A percentile compares a stretch with the other conserved stretches of the same genome.
These are phyloP conservation scores for Arthroderma uncinatum DNA, from an alignment of 2,329 filamentous ascomycete species.

Conservation along the genomic window DNA sequence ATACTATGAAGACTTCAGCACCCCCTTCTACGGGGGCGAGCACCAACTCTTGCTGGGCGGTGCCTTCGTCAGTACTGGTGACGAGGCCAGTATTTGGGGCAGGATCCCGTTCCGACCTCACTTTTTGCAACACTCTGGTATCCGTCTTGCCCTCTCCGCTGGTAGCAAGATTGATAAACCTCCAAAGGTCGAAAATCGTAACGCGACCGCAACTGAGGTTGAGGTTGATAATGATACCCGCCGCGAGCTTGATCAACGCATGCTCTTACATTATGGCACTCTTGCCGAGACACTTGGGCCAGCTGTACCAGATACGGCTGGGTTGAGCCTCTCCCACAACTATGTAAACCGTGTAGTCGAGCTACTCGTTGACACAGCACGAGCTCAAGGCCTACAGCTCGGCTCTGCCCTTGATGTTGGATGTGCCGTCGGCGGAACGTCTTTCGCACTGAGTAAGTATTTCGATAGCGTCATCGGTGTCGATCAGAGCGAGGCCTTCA, in stretches of 20 bases:
- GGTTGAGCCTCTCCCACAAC: background rate
- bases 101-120: background rate
- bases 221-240: background rate
- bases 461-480: background rate
- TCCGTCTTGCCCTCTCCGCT: background rate
- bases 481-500: background rate
- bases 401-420: background rate
- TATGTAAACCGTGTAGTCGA: background rate
- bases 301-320: background rate
- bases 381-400: background rate
- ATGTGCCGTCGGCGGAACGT: background rate
- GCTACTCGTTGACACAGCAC: background rate
- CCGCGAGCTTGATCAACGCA: background rate
- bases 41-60: background rate
- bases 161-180: background rate
- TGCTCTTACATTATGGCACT: background rate
- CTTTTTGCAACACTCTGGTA: background rate
- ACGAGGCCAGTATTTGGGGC: conserved; percentile 1
- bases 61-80: background rate
- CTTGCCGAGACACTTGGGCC: background rate
- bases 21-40: background rate
- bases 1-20: conserved; percentile 1
- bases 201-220: background rate
- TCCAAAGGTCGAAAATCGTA: background rate
- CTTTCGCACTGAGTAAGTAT: background rate